Evolutionary conservation across 2,329 filamentous ascomycete genomes (phyloP), one percentile per base, ranked within the genome.

Genomic region (Didymella pinodella): DNA sequence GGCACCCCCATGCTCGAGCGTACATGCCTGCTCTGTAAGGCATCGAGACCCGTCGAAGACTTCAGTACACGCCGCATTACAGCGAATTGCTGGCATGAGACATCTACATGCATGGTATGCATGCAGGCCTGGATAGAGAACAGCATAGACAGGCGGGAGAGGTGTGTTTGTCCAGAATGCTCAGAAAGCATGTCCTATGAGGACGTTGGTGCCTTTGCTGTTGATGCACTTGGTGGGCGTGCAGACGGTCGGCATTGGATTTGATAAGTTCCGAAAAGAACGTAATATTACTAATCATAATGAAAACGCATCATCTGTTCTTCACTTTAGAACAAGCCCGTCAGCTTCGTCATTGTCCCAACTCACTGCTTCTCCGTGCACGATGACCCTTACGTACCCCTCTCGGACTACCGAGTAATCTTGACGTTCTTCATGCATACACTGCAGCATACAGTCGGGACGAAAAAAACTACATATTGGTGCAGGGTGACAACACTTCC

Each of bases 161-260:
- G 58, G 16, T 70, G 65, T 26, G 62, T 61, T 7, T 76, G 73
- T 63, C 72, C 71, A 0, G 73, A 76, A 52, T 76, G 73, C 41
- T 65, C 65, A 3, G 67, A 73, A 49, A 12, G 25, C 0, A 67
- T 75, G 65, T 51, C 51, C 0, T 66, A 65, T 10, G 69, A 71
- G 16, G 73, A 75, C 50, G 58, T 74, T 4, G 57, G 60, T 43
- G 59, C 62, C 49, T 70, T 72, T 53, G 65, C 64, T n/a, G 57
- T 65, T 8, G 61, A 63, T 32, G 57, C 57, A 5, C 40, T 59
- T 3, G 57, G 57, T n/a, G 50, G 41, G 36, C 48, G 51, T 14
- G 57, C 57, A 12, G 51, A 59, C 20, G 57, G 57, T 14, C 44
- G 57, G n/a, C 51, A 59, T 18, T 59, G 57, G 57, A 10, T 28